These are phyloP conservation scores for Neostapfia colusana DNA, from an alignment of 176 grass and related monocot species.

Conservation along the genomic window DNA sequence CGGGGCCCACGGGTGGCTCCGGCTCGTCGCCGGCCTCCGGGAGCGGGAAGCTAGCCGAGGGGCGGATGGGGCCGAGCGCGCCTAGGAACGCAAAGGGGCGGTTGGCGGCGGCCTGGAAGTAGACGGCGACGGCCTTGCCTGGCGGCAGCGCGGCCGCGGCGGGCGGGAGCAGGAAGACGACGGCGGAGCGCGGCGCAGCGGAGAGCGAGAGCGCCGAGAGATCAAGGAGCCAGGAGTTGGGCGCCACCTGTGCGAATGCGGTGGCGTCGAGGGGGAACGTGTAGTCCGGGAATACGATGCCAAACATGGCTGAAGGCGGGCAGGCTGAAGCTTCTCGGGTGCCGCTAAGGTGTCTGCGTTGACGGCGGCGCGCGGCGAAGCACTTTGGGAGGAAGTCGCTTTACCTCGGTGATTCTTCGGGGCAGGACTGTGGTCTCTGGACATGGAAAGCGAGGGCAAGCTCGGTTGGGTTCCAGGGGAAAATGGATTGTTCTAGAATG, in stretches of 20 bases:
- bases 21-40: constrained; percentile 65
- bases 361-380: neutral
- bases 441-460: neutral
- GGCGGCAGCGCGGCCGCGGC: constrained; percentile 66
- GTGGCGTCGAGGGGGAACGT: constrained; percentile 78
- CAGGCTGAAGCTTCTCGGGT: neutral
- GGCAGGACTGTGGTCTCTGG: neutral
- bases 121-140: constrained; percentile 70
- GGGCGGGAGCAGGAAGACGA: constrained; percentile 67
- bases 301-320: constrained; percentile 59
- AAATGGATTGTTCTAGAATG: constrained; percentile 41
- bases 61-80: constrained; percentile 61
- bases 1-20: constrained; percentile 40
- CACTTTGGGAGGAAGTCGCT: neutral
- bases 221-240: constrained; percentile 81
- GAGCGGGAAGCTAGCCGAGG: constrained; percentile 68
- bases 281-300: constrained; percentile 80
- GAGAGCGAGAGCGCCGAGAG: constrained; percentile 48
- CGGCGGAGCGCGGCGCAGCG: constrained; percentile 50
- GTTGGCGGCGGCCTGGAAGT: constrained; percentile 64
- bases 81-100: constrained; percentile 77
- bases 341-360: constrained; percentile 24
- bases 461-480: neutral
- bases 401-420: neutral
- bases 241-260: constrained; percentile 68